These are phyloP conservation scores for Cordyceps fumosorosea DNA, from an alignment of 2,329 filamentous ascomycete genomes.

Conservation along the genomic window DNA sequence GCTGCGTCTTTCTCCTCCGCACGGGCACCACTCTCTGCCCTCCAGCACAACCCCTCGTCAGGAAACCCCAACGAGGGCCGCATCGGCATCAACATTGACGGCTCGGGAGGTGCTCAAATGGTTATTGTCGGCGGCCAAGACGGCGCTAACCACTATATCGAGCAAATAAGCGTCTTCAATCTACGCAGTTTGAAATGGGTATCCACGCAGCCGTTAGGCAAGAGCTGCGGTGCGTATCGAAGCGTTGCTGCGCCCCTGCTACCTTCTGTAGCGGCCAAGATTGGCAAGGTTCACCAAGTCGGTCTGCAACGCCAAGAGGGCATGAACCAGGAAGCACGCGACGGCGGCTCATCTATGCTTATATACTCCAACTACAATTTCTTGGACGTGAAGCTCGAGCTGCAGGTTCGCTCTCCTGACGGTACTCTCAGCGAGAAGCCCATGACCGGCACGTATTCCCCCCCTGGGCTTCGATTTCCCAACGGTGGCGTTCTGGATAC, in stretches of 20 bases:
- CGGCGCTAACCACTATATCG: slow-evolving; percentile 96
- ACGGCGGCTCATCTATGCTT: slow-evolving; percentile 69
- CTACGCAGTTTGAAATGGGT: slow-evolving; percentile 93
- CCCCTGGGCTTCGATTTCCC: slow-evolving; percentile 87
- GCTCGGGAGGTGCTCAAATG: slow-evolving; percentile 91
- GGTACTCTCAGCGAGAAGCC: slow-evolving; percentile 78
- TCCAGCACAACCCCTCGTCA: slow-evolving; percentile 81
- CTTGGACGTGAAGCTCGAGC: slow-evolving; percentile 88
- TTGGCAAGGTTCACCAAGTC: slow-evolving; percentile 53
- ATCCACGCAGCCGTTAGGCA: slow-evolving; percentile 75
- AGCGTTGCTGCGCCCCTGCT: slow-evolving; percentile 86
- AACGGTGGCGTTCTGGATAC: slow-evolving; percentile 94
- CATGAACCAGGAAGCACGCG: slow-evolving; percentile 46
- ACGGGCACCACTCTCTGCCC: slow-evolving; percentile 74
- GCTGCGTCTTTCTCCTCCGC: slow-evolving; percentile 80
- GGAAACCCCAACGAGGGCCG: slow-evolving; percentile 80
- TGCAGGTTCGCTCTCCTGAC: slow-evolving; percentile 81
- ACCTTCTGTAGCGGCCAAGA: slow-evolving; percentile 55
- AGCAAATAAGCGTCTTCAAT: slow-evolving; percentile 98
- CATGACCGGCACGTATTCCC: slow-evolving; percentile 82
- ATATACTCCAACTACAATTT: slow-evolving; percentile 99
- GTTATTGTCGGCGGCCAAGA: slow-evolving; percentile 95
- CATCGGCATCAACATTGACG: slow-evolving; percentile 83
- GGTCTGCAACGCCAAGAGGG: slow-evolving; percentile 36
- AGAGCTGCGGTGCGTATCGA: slow-evolving; percentile 92